Conservation (phyloP, 352 stramenopile species). For the Pythium biforme region DNA sequence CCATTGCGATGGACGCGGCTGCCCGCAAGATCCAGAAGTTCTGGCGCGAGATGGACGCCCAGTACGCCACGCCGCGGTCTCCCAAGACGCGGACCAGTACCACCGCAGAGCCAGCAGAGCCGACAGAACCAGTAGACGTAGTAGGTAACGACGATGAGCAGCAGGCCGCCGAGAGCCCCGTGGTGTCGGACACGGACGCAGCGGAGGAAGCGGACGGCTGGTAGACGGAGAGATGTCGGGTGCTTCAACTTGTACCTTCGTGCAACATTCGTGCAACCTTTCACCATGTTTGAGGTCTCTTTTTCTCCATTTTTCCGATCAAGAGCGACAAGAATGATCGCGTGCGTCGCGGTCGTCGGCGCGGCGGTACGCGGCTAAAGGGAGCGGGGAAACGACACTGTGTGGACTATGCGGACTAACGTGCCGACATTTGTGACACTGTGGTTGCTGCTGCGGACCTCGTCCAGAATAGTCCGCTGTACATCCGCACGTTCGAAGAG, state of each 20-base stretch:
- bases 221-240: neutral
- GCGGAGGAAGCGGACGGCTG: constrained; percentile 5
- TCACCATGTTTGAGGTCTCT: neutral
- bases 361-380: constrained; percentile 63
- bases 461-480: constrained; percentile 74
- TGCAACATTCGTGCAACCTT: constrained; percentile 29
- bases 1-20: constrained; percentile 31
- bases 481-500: constrained; percentile 80
- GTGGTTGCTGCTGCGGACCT: too few relatives aligned
- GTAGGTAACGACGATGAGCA: neutral
- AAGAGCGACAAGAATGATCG: constrained; percentile 50
- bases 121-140: neutral
- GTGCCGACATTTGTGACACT: too few relatives aligned
- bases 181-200: constrained; percentile 17
- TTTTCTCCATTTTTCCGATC: neutral
- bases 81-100: neutral
- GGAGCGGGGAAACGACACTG: too few relatives aligned
- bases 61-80: constrained; percentile 8
- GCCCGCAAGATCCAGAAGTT: constrained; percentile 31
- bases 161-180: constrained; percentile 2
- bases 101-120: neutral
- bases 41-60: constrained; percentile 29
- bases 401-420: too few relatives aligned
- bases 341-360: constrained; percentile 77
- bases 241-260: constrained; percentile 25